phyloP scores from a whole-genome alignment of 331 rosid genomes.

The Malus hybrid region DNA sequence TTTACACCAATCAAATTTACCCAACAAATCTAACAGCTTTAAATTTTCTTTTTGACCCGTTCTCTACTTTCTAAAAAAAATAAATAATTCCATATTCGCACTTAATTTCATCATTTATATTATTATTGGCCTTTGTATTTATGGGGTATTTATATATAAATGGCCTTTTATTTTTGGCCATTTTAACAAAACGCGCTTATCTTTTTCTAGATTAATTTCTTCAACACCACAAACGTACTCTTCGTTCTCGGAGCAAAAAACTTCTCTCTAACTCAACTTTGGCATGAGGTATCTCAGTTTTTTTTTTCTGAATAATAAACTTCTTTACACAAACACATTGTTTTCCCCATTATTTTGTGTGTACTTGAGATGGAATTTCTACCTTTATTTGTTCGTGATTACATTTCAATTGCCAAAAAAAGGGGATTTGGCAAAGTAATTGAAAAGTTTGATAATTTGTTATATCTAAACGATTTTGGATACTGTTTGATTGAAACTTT shows the following conservation, averaged over 20 bases:
- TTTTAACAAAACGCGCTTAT: not conserved
- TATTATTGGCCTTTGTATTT: not conserved
- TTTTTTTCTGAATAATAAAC: not conserved
- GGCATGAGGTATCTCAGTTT: conserved; percentile 6
- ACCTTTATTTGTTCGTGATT: too few relatives aligned
- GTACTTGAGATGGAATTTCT: not conserved
- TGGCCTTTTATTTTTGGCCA: too few relatives aligned
- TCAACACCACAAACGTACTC: not conserved
- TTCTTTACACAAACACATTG: not conserved
- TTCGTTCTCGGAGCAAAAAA: not conserved
- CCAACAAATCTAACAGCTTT: not conserved
- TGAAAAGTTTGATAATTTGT: too few relatives aligned
- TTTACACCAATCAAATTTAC: not conserved
- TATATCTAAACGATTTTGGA: not conserved
- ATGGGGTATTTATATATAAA: too few relatives aligned
- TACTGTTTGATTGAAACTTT: not conserved
- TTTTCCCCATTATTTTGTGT: not conserved
- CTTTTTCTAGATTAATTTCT: not conserved
- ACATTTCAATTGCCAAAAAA: too few relatives aligned
- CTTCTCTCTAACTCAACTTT: not conserved
- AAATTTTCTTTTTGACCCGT: not conserved
- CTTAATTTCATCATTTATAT: not conserved
- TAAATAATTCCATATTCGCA: not conserved
- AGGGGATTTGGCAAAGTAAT: too few relatives aligned
- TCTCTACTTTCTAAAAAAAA: not conserved